Evolutionary conservation across 305 asterid species (phyloP).

Genomic region (Fraxinus nigra): DNA sequence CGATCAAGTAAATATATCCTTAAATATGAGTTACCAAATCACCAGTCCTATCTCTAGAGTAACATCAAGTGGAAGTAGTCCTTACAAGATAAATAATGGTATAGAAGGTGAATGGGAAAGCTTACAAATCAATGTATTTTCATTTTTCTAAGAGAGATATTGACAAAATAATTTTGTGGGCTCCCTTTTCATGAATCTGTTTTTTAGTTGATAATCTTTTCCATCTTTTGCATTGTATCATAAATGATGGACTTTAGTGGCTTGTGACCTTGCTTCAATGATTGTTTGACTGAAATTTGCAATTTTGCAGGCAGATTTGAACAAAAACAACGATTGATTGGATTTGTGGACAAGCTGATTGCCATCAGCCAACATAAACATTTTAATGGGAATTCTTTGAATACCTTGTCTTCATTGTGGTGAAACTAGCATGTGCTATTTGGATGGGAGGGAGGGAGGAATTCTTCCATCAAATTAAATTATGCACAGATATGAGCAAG

Average conservation of each 20-base stretch:
- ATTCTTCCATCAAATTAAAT: no score
- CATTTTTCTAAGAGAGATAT: not conserved
- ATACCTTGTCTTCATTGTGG: not conserved
- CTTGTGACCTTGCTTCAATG: conserved; percentile 11
- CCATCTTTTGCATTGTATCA: not conserved
- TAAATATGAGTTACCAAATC: conserved; percentile 16
- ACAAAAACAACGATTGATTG: conserved; percentile 16
- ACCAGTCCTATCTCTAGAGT: conserved; percentile 20
- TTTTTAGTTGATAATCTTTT: not conserved
- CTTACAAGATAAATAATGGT: conserved; percentile 29
- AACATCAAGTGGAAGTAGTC: conserved; percentile 31
- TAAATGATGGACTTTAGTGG: conserved; percentile 1
- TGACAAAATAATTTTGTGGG: conserved; percentile 3
- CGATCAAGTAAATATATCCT: conserved; percentile 27
- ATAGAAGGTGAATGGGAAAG: conserved; percentile 37
- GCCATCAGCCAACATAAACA: not conserved
- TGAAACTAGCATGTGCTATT: not conserved
- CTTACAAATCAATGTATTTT: conserved; percentile 23
- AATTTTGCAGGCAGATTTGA: conserved; percentile 41
- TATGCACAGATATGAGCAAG: not conserved
- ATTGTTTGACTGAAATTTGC: conserved; percentile 5
- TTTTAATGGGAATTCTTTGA: conserved; percentile 9
- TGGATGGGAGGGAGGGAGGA: not conserved
- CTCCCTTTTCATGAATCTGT: not conserved
- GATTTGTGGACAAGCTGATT: conserved; percentile 16